Evolutionary conservation across 768 basidiomycete species (phyloP).

Genomic region (Auricularia sp.): DNA sequence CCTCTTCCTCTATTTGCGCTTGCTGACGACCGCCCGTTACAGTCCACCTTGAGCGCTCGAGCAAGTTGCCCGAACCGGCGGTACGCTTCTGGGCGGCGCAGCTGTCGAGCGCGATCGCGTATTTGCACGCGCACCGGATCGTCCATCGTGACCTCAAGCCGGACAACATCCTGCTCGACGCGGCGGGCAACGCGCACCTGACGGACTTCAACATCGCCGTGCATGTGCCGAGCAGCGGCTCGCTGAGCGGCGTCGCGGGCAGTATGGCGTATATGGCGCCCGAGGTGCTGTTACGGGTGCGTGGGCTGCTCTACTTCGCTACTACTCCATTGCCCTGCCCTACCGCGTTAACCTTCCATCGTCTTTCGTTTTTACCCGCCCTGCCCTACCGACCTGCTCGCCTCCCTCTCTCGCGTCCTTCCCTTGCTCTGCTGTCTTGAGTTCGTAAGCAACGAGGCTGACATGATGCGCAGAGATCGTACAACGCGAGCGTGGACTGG

Average conservation of each 20-base stretch:
- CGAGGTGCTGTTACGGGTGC: conserved; percentile 11
- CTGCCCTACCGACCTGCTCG: too few relatives aligned
- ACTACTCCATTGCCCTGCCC: too few relatives aligned
- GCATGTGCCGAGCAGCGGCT: conserved; percentile 82
- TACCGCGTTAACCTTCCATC: background rate
- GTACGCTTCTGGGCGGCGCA: conserved; percentile 82
- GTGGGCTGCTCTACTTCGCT: too few relatives aligned
- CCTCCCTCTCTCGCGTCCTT: too few relatives aligned
- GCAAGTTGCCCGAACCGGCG: conserved; percentile 24
- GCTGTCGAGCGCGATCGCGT: conserved; percentile 72
- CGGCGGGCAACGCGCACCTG: conserved; percentile 88
- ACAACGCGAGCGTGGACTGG: conserved; percentile 89
- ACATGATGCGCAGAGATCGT: conserved; percentile 44
- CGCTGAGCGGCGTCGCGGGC: conserved; percentile 90
- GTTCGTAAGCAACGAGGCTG: too few relatives aligned
- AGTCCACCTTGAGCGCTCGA: conserved; percentile 79
- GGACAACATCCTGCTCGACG: conserved; percentile 92
- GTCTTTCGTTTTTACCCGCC: conserved; percentile 17
- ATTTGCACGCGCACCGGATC: conserved; percentile 85
- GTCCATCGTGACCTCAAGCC: conserved; percentile 96
- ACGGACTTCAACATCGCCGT: conserved; percentile 99
- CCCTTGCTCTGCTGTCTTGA: too few relatives aligned
- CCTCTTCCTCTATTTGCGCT: background rate
- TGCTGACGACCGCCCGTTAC: background rate
- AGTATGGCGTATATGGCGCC: conserved; percentile 97